These are phyloP conservation scores for Xylariaceae sp. DNA, from an alignment of 2,329 filamentous ascomycete species.

Conservation along the genomic window DNA sequence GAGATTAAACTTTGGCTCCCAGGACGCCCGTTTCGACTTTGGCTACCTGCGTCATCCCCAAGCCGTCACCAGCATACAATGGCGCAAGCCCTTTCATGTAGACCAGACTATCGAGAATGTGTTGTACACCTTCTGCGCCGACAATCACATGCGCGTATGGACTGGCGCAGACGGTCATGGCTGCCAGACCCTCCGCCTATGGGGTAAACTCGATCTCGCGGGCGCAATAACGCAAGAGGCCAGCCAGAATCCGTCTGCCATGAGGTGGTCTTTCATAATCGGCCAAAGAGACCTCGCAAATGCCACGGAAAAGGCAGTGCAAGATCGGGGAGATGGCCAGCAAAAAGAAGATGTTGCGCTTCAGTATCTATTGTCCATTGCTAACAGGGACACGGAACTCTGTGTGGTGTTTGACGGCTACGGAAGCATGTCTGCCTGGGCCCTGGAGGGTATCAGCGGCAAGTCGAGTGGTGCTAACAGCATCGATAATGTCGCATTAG, in stretches of 20 bases:
- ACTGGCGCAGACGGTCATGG: slow-evolving; percentile 68
- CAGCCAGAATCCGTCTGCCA: slow-evolving; percentile 26
- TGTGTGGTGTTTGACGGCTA: slow-evolving; percentile 80
- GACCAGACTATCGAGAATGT: slow-evolving; percentile 82
- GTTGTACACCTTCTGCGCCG: slow-evolving; percentile 82
- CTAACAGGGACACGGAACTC: slow-evolving; percentile 80
- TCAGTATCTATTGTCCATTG: slow-evolving; percentile 80
- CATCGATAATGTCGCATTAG: slow-evolving; percentile 83
- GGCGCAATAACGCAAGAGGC: slow-evolving; percentile 58
- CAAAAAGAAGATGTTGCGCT: slow-evolving; percentile 67
- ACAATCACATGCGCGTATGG: slow-evolving; percentile 81
- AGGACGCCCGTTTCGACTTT: slow-evolving; percentile 84
- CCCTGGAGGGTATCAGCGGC: slow-evolving; percentile 78
- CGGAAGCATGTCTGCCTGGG: slow-evolving; percentile 89
- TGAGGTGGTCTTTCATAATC: slow-evolving; percentile 74
- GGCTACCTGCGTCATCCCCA: slow-evolving; percentile 83
- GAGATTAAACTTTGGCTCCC: slow-evolving; percentile 74
- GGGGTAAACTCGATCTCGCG: slow-evolving; percentile 74
- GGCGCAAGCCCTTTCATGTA: slow-evolving; percentile 73
- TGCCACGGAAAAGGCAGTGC: slow-evolving; percentile 72
- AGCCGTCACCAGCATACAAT: slow-evolving; percentile 76
- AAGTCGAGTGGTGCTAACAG: slow-evolving; percentile 62
- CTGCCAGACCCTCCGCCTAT: slow-evolving; percentile 70
- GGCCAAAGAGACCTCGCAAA: slow-evolving; percentile 75
- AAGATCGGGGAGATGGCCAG: slow-evolving; percentile 51